Evolutionary conservation across 2,329 filamentous ascomycete genomes (phyloP), one percentile per base, ranked within the genome.

Genomic region (Thermochaetoides dissita): DNA sequence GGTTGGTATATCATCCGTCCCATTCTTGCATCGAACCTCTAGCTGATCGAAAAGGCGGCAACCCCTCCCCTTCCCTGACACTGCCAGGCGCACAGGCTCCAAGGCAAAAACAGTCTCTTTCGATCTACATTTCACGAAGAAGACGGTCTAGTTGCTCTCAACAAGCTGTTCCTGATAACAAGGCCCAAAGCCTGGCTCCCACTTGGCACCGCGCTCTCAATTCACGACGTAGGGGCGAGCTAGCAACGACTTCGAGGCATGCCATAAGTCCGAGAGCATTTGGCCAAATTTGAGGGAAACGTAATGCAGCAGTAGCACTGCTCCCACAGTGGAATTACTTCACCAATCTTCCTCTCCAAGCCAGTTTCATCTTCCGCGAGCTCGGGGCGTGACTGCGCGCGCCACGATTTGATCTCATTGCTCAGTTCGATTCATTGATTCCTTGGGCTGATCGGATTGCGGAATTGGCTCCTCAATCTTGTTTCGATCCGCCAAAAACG

Each of bases 21-120:
- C 35, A 37, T 40, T 39, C 39, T 44, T 46, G 17, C 17, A 24
- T 24, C 17, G 17, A 24, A 3, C 17, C 17, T 31, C 29, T 36
- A 31, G 38, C 37, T 39, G 38, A 32, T 40, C 39, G 30, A 43
- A 42, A 34, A 49, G 38, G 30, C 38, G 24, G 5, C 17, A 24
- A 24, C 17, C 17, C 17, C 17, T 3, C 17, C 17, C 17, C 38
- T 40, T 37, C 48, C 48, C 43, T 46, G 39, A 51, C 47, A 45
- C 43, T 43, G 42, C 44, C 42, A 45, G 28, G 41, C 39, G 45
- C 49, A 51, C 41, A 46, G 37, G 42, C 39, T 24, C 17, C 17
- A 24, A 24, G 17, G 17, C 17, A 24, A 24, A 3, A 24, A 24
- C 17, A 3, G 17, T 24, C 17, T 24, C 17, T 24, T 24, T 24